Percentiles rank a stretch among this genome's conserved stretches.
These are phyloP conservation scores for Russula dissimulans DNA, from an alignment of 768 basidiomycete species.

Conservation along the genomic window DNA sequence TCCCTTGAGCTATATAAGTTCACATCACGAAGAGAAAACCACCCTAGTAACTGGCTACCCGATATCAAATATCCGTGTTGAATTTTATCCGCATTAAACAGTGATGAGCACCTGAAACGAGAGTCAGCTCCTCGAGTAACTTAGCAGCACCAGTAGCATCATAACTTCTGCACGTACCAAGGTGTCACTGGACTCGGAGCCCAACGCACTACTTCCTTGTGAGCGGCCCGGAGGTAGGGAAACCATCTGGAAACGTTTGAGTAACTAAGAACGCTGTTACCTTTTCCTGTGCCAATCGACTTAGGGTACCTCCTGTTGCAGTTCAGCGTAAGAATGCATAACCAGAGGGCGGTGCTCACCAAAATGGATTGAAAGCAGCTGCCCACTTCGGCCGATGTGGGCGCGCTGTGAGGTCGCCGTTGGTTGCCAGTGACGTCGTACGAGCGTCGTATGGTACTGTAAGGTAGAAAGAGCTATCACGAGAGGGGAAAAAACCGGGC, in stretches of 20 bases:
- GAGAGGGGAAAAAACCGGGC: too few species aligned
- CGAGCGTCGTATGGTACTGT: too few species aligned
- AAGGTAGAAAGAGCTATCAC: too few species aligned
- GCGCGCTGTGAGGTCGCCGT: too few species aligned
- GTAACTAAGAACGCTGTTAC: background rate
- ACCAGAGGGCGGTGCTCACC: background rate
- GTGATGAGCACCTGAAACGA: background rate
- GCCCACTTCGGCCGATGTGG: too few species aligned
- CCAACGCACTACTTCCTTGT: background rate
- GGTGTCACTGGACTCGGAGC: background rate
- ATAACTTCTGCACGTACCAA: background rate
- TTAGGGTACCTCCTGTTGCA: background rate
- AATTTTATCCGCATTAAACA: background rate
- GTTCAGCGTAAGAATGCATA: background rate
- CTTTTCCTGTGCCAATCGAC: background rate
- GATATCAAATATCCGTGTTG: background rate
- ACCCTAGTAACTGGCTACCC: background rate
- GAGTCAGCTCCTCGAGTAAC: background rate
- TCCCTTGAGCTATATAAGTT: background rate
- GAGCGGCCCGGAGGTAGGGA: background rate
- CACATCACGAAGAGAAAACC: background rate
- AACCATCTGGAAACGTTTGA: background rate
- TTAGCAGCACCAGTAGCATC: too few species aligned
- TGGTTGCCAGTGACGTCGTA: too few species aligned
- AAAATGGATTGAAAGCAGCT: background rate